Percentiles rank a stretch among this genome's conserved stretches.
Conservation (phyloP, 805 yeast genomes). For the Yamadazyma philogaea region DNA sequence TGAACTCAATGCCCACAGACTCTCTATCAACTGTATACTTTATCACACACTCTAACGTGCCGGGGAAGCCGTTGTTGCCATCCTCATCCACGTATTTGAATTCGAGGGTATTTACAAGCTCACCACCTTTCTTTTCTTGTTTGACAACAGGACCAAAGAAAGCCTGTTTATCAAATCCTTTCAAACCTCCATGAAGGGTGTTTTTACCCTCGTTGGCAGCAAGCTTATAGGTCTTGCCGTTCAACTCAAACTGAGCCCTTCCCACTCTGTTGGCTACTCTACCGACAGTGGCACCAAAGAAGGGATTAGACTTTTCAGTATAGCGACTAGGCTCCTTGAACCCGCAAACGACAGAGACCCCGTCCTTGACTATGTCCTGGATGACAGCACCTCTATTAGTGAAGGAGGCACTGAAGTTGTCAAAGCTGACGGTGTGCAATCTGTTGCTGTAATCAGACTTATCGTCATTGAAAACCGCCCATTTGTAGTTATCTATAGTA, state of each 20-base stretch:
- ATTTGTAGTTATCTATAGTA: constrained; percentile 29
- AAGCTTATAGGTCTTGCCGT: constrained; percentile 40
- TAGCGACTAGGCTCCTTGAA: constrained; percentile 34
- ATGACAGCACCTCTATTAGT: constrained; percentile 53
- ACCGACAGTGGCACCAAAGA: constrained; percentile 64
- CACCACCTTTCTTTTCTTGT: constrained; percentile 25
- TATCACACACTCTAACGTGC: constrained; percentile 46
- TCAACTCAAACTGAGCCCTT: constrained; percentile 40
- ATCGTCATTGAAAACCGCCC: constrained; percentile 26
- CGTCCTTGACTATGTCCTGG: constrained; percentile 40
- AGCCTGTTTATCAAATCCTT: constrained; percentile 49
- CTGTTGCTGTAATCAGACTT: constrained; percentile 27
- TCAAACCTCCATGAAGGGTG: constrained; percentile 53
- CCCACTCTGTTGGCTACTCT: constrained; percentile 60
- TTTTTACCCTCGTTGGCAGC: constrained; percentile 40
- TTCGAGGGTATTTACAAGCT: constrained; percentile 22
- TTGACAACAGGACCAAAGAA: constrained; percentile 55
- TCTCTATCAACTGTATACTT: constrained; percentile 41
- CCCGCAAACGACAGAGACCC: constrained; percentile 38
- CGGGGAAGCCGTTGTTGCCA: constrained; percentile 59
- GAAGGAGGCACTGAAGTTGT: constrained; percentile 34
- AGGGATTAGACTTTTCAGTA: constrained; percentile 39
- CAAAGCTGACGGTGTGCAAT: constrained; percentile 33
- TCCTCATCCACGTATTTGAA: constrained; percentile 45
- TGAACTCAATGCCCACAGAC: constrained; percentile 47